phyloP scores from a whole-genome alignment of 805 yeast species.

The Metschnikowia santaceciliae region DNA sequence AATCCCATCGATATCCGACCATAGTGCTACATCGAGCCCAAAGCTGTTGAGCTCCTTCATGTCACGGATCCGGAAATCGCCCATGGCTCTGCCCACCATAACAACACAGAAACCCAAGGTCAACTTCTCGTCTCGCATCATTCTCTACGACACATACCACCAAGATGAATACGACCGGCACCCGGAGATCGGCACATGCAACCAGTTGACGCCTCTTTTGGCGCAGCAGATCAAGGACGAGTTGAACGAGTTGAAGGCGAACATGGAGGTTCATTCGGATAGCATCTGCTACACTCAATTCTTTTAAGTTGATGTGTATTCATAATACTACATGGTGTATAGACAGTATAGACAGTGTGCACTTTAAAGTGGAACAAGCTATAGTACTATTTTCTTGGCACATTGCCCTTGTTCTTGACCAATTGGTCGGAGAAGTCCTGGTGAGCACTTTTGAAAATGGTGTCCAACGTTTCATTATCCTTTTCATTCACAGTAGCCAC shows the following conservation, averaged over 20 bases:
- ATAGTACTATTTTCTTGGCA: constrained; percentile 10
- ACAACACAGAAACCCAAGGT: constrained; percentile 31
- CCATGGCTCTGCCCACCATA: constrained; percentile 11
- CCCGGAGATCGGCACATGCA: constrained; percentile 91
- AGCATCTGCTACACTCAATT: constrained; percentile 83
- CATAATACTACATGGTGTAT: background rate
- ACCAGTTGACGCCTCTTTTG: constrained; percentile 78
- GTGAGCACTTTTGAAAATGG: constrained; percentile 46
- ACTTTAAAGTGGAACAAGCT: no score
- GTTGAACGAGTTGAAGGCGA: constrained; percentile 65
- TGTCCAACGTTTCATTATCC: constrained; percentile 38
- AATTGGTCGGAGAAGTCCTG: constrained; percentile 19
- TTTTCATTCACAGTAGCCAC: constrained; percentile 40
- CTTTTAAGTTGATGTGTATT: constrained; percentile 37
- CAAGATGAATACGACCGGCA: constrained; percentile 86
- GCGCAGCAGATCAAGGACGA: constrained; percentile 87
- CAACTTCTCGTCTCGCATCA: constrained; percentile 74
- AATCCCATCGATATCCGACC: constrained; percentile 28
- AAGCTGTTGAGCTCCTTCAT: constrained; percentile 31
- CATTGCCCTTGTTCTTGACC: constrained; percentile 14
- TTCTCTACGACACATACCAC: constrained; percentile 80
- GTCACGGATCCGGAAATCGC: constrained; percentile 25
- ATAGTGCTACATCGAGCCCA: constrained; percentile 26
- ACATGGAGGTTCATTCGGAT: constrained; percentile 79
- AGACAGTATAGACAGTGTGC: background rate